Evolutionary conservation across 2,329 filamentous ascomycete species (phyloP).

Genomic region (Claviceps sp.): DNA sequence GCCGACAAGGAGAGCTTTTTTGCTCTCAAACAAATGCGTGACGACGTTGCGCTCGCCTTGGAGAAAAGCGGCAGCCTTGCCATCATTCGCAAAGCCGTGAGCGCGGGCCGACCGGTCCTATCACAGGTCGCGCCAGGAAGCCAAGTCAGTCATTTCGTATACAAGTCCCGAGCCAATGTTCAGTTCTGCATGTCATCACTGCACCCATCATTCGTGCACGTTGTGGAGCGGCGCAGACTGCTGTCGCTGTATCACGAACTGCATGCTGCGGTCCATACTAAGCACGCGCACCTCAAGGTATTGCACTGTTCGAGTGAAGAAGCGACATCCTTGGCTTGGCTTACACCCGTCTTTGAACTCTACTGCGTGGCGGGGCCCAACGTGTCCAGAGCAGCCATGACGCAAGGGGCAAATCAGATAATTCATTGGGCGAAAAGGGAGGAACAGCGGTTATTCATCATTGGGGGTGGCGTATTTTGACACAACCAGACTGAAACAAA

Average conservation of each 20-base stretch:
- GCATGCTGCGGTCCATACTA: slow-evolving; percentile 73
- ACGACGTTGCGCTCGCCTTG: slow-evolving; percentile 53
- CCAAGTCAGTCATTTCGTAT: slow-evolving; percentile 80
- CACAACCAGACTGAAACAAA: no score
- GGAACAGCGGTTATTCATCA: slow-evolving; percentile 90
- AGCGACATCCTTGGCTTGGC: slow-evolving; percentile 74
- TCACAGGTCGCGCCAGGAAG: slow-evolving; percentile 69
- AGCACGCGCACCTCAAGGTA: slow-evolving; percentile 74
- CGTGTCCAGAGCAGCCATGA: slow-evolving; percentile 49
- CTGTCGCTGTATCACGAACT: slow-evolving; percentile 77
- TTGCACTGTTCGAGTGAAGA: slow-evolving; percentile 67
- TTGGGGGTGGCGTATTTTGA: slow-evolving; percentile 81
- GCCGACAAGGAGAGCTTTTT: slow-evolving; percentile 90
- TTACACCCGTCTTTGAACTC: slow-evolving; percentile 81
- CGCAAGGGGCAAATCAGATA: slow-evolving; percentile 76
- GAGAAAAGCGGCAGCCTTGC: slow-evolving; percentile 62
- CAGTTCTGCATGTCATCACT: slow-evolving; percentile 90
- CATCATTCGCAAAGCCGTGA: slow-evolving; percentile 59
- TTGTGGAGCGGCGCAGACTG: slow-evolving; percentile 53
- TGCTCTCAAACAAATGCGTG: slow-evolving; percentile 62
- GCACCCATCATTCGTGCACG: slow-evolving; percentile 47
- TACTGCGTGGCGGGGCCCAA: slow-evolving; percentile 86
- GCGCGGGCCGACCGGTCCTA: slow-evolving; percentile 55
- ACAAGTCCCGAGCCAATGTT: slow-evolving; percentile 88
- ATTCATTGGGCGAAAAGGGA: slow-evolving; percentile 85